Evolutionary conservation across 768 basidiomycete species (phyloP), one percentile per base, ranked within the genome.

Genomic region (Suillus subaureus): DNA sequence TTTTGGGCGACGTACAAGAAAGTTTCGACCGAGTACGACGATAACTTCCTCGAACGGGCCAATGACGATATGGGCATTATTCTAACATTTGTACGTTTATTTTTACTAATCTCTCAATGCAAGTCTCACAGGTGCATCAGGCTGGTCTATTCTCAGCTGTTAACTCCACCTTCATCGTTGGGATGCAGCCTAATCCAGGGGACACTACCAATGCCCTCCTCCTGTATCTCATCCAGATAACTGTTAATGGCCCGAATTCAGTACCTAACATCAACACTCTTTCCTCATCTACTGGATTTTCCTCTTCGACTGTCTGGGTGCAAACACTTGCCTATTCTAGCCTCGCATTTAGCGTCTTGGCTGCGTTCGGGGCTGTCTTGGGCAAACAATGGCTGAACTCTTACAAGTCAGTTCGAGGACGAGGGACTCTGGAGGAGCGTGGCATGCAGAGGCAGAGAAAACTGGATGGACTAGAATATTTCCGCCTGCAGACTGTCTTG

Each of bases 1-100:
- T 54, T 63, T 21, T 63, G 62, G 52, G 62, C 52, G 15, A 55
- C 18, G 8, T 62, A 62, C 62, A 55, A 51, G 39, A 35, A 39
- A 31, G 28, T 51, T 37, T 47, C 49, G 33, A 37, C 26, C 5
- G 49, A 62, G 6, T 37, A 54, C n/a, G 62, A 62, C n/a, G 15
- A 57, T 4, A 28, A 52, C 8, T 52, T 52, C 28, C 56, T 57
- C 13, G 23, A 12, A 23, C 56, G 13, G 7, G 56, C 37, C 15
- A 52, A 61, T 43, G 33, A 51, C 43, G 61, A 61, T 21, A 61
- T 61, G 61, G 61, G 4, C 5, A 61, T 61, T 61, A 51, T 61
- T 11, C 40, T 61, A 2, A 61, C 47, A 9, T 52, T 61, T 26
- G 61, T 61, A 15, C 21, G 42, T 61, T 35, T 11, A 0, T 13